Conservation (phyloP, 2,329 filamentous ascomycete genomes). For the Fusarium sp. region DNA sequence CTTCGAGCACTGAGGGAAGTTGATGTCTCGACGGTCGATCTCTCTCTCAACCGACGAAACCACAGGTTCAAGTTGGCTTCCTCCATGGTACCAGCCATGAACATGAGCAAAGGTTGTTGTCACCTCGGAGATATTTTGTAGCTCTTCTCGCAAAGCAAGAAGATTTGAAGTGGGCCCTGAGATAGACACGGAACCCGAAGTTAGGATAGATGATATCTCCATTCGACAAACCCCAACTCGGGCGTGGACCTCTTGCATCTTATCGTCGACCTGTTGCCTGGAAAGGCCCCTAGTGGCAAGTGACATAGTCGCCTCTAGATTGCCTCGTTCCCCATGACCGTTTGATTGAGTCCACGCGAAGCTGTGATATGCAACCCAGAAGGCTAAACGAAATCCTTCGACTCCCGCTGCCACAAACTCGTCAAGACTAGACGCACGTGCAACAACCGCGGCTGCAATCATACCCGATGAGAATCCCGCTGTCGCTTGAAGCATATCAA, state of each 20-base stretch:
- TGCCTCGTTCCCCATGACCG: neutral
- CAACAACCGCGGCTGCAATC: conserved; percentile 1
- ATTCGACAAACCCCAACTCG: neutral
- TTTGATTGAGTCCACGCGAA: neutral
- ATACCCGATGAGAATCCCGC: conserved; percentile 14
- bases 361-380: conserved; percentile 9
- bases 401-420: neutral
- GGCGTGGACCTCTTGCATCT: neutral
- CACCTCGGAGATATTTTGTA: neutral
- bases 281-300: conserved; percentile 3
- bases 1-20: neutral
- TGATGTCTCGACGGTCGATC: neutral
- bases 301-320: neutral
- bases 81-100: conserved; percentile 19
- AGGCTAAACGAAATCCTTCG: conserved; percentile 4
- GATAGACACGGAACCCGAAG: conserved; percentile 3
- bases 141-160: neutral
- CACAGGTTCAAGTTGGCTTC: neutral
- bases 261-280: neutral
- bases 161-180: neutral
- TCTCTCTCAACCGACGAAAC: neutral
- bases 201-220: neutral
- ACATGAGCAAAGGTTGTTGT: conserved; percentile 9
- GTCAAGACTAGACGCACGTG: neutral
- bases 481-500: neutral